Evolutionary conservation across 1,139 yeast species (phyloP), one percentile per base, ranked within the genome.

Genomic region (Arxiozyma telluris): DNA sequence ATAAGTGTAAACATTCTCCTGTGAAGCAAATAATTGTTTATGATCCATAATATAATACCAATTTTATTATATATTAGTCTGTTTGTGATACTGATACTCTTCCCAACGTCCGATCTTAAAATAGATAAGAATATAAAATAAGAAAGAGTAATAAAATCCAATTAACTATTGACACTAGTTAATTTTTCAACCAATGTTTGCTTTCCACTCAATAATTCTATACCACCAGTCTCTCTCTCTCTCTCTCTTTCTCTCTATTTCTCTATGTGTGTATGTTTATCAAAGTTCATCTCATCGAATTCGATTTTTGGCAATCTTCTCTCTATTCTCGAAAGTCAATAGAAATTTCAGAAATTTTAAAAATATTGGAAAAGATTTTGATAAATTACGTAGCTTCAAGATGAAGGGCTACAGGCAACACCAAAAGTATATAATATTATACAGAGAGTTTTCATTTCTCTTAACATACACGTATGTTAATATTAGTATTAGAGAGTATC

Each of bases 1-100:
- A 64, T 68, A 87, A 0, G 77, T 83, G 44, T 20, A 44, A 18
- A 46, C 48, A 34, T 17, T 22, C 6, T 21, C 51, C 18, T 50
- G n/a, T n/a, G 49, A 38, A n/a, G 43, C 20, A 30, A 41, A 30
- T 30, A 49, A 30, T 22, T 30, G 45, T 22, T 44, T 20, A 11
- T 22, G 11, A 21, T 30, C 43, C 51, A 49, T 48, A 38, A 27
- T 44, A 30, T 3, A 34, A 15, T 15, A 15, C 1, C 6, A 21
- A 34, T n/a, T 18, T 43, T 21, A 15, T 39, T 12, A 22, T 34
- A 34, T 34, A 34, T 15, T 34, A 34, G n/a, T 21, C 15, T 30
- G 23, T 41, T 39, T 15, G 39, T 18, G 39, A 15, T 17, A 43
- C 17, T 17, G 11, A 22, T 20, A 15, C 4, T 17, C 22, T 34